Conservation (phyloP, 805 yeast genomes). For the Sugiyamaella boreocaroliniensis region DNA sequence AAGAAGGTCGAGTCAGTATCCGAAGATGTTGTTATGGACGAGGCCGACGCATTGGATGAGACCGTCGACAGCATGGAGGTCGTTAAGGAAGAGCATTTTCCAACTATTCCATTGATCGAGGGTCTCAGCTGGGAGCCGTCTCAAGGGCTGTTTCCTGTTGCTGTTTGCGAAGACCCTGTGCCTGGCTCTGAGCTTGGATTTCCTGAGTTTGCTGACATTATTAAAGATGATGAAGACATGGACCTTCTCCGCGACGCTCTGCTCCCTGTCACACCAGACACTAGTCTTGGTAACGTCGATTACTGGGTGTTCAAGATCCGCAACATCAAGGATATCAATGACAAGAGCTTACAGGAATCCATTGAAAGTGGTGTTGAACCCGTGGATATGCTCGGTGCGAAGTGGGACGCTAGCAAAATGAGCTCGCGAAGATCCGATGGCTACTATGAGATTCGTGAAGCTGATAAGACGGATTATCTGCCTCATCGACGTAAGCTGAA, state of each 20-base stretch:
- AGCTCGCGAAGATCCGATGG: slow-evolving; percentile 27
- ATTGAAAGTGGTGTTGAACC: slow-evolving; percentile 25
- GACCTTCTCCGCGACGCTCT: slow-evolving; percentile 44
- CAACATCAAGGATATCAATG: slow-evolving; percentile 22
- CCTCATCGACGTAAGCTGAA: slow-evolving; percentile 70
- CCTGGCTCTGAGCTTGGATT: slow-evolving; percentile 35
- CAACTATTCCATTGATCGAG: slow-evolving; percentile 10
- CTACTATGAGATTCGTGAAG: slow-evolving; percentile 63
- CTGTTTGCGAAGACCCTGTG: slow-evolving; percentile 46
- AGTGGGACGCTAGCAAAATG: not conserved
- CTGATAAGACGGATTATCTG: slow-evolving; percentile 63
- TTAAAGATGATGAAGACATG: slow-evolving; percentile 74
- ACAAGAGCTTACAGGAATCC: slow-evolving; percentile 4
- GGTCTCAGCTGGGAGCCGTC: slow-evolving; percentile 38
- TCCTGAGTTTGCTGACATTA: slow-evolving; percentile 42
- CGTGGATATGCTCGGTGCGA: slow-evolving; percentile 37
- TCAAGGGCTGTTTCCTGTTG: slow-evolving; percentile 39
- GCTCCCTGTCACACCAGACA: slow-evolving; percentile 20
- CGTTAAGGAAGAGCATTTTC: slow-evolving; percentile 17
- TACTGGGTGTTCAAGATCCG: slow-evolving; percentile 66
- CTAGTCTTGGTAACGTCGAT: slow-evolving; percentile 34
- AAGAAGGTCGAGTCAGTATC: slow-evolving; percentile 7
- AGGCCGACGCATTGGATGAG: slow-evolving; percentile 17
- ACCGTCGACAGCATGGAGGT: slow-evolving; percentile 21
- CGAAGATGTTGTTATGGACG: slow-evolving; percentile 10